Base-by-base conservation (phyloP, 352 stramenopile genomes). In the Phytophthora pisi region DNA sequence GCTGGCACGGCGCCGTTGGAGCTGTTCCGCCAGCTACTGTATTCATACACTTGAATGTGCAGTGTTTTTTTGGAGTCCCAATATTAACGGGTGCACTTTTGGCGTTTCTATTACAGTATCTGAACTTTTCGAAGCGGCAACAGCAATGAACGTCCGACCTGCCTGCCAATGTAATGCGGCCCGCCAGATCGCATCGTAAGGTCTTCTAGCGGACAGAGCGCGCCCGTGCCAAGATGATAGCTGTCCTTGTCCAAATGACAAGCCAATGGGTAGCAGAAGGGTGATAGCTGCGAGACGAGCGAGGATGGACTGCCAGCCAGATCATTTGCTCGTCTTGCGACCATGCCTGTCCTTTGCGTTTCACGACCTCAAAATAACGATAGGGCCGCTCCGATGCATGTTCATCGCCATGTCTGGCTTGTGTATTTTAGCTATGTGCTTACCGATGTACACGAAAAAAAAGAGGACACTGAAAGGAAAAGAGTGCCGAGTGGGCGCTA, bases 341-440 rank as follows among this genome's bases (percentile, higher is more conserved):
- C 45, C 45, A 58, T 64, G 57, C 62, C 68, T 75, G 57, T 72
- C 63, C 36, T 68, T 45, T 10, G 51, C 40, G 55, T 72, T 67
- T 61, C 50, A 52, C 52, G n/a, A 20, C 56, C 8, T 47, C 40
- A 7, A 9, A 53, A 18, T 31, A 45, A 1, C 45, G 9, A 51
- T 6, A 34, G 13, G 31, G 10, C 34, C 34, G 34, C 34, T 40
- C 49, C 38, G 47, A 70, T 63, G 62, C 36, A 68, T 68, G 18
- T 68, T 58, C 49, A 70, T 26, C 45, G 46, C 64, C 64, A 56
- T 72, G 11, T 42, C 51, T 56, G 64, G 52, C 51, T 58, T 72
- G 57, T 72, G 68, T 66, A 69, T 36, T 51, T 64, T 75, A 65
- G 66, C 55, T 70, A 74, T 60, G 45, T 66, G 49, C 51, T 66